Base-by-base conservation (phyloP, 768 basidiomycete genomes). In the Leccinum subgranulosum region DNA sequence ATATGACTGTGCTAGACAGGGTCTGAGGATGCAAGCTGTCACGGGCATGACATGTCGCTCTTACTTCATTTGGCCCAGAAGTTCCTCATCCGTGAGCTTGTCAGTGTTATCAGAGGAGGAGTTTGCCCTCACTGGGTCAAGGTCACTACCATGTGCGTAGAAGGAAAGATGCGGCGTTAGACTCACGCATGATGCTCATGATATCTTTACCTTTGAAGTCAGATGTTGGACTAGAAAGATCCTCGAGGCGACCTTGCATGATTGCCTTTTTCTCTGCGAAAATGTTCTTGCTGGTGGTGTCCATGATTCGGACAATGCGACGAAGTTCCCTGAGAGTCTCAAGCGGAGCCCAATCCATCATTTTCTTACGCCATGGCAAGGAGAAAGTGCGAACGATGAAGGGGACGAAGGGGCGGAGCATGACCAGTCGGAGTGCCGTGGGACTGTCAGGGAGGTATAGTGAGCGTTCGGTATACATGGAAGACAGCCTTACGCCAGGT, bases 131-230 rank as follows among this genome's bases (percentile, higher is more conserved):
- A 77, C 76, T 77, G 39, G 14, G 21, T 46, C 5, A 53, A 34
- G 6, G 15, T 60, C 21, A 45, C 56, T 36, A 53, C 6, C 29
- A 46, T 5, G 10, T 33, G 41, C 3, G 48, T 23, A 43, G 49
- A 47, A 31, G 23, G 28, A 19, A 39, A 21, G 33, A n/a, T 11
- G 17, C 1, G 0, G 19, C 1, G 0, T 33, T 17, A 6, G 11
- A 67, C 75, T 57, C 46, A 78, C 76, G 31, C 68, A 77, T 71
- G 59, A 78, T 71, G 56, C 65, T 74, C 76, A 78, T 74, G 41
- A 78, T 73, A 47, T 77, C 74, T 51, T 64, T 71, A 1, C 71
- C 66, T 51, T 60, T 63, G 56, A 57, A 64, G 17, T 51, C 51
- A 33, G 63, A 60, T 17, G 41, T 48, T 28, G 59, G n/a, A 21